Conservation (phyloP, 495 filamentous ascomycete species). For the Diplogelasinospora grovesii region DNA sequence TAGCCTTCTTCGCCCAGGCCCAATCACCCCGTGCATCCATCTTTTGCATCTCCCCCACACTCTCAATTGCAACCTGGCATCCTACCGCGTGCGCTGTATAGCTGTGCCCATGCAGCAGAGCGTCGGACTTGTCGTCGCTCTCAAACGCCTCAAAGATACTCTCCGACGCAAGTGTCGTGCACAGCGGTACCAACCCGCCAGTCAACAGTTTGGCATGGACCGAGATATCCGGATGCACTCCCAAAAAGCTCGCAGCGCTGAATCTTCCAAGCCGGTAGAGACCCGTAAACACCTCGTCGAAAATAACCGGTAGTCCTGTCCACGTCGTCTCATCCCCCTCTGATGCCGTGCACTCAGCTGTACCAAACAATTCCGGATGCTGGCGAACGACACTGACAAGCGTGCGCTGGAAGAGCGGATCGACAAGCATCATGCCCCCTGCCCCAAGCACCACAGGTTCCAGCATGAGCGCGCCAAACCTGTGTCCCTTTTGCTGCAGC, state of each 20-base stretch:
- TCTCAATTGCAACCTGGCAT: conserved; percentile 61
- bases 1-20: conserved; percentile 32
- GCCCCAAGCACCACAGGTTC: conserved; percentile 72
- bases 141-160: conserved; percentile 65
- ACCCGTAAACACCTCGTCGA: conserved; percentile 79
- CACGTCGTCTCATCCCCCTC: conserved; percentile 32
- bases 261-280: conserved; percentile 68
- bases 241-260: conserved; percentile 58
- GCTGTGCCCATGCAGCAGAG: conserved; percentile 71
- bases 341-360: conserved; percentile 42
- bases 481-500: conserved; percentile 47
- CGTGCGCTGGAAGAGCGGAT: conserved; percentile 68
- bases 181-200: conserved; percentile 69
- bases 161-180: conserved; percentile 60
- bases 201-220: conserved; percentile 76
- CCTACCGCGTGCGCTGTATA: conserved; percentile 76
- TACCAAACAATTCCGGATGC: too few species aligned
- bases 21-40: conserved; percentile 49
- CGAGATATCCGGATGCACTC: conserved; percentile 59
- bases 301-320: conserved; percentile 67
- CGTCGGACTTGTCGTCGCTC: conserved; percentile 60
- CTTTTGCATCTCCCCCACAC: conserved; percentile 45
- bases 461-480: conserved; percentile 67
- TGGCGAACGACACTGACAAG: conserved; percentile 57
- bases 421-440: conserved; percentile 70